These are phyloP conservation scores for Podospora pseudoanserina DNA, from an alignment of 495 filamentous ascomycete genomes.

Conservation along the genomic window DNA sequence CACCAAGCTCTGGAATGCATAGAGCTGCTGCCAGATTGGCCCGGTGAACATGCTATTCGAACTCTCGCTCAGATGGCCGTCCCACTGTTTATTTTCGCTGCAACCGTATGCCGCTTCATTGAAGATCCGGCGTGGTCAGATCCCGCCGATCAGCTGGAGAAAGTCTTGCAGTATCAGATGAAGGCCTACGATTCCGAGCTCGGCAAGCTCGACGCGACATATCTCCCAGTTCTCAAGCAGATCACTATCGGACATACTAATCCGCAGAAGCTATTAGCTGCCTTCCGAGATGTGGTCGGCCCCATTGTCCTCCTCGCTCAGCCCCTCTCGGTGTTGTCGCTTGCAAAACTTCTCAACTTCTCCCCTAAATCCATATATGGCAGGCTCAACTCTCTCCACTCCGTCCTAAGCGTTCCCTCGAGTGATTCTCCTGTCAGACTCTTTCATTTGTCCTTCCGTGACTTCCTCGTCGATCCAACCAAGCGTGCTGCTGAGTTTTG, in stretches of 20 bases:
- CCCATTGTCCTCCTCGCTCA: conserved; percentile 29
- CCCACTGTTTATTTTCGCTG: conserved; percentile 45
- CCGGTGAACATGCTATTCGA: conserved; percentile 29
- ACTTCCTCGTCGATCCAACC: conserved; percentile 46
- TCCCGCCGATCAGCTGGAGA: too few species aligned
- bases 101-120: conserved; percentile 43
- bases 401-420: conserved; percentile 37
- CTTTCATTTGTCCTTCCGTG: conserved; percentile 51
- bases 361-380: conserved; percentile 9
- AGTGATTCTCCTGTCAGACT: conserved; percentile 35
- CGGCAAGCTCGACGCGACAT: too few species aligned
- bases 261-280: too few species aligned
- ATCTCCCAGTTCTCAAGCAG: too few species aligned
- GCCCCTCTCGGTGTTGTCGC: conserved; percentile 29
- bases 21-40: conserved; percentile 37
- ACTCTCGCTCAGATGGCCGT: conserved; percentile 37
- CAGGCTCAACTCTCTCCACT: conserved; percentile 30
- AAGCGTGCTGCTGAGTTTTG: conserved; percentile 32
- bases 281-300: conserved; percentile 25
- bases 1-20: conserved; percentile 2
- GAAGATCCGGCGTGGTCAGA: conserved; percentile 6
- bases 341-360: conserved; percentile 25
- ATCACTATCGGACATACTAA: too few species aligned
- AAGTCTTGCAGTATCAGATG: too few species aligned
- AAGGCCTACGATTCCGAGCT: too few species aligned